Percentiles rank a stretch among this genome's conserved stretches.
Conservation (phyloP, 2,329 filamentous ascomycete species). For the Daldinia sp. region DNA sequence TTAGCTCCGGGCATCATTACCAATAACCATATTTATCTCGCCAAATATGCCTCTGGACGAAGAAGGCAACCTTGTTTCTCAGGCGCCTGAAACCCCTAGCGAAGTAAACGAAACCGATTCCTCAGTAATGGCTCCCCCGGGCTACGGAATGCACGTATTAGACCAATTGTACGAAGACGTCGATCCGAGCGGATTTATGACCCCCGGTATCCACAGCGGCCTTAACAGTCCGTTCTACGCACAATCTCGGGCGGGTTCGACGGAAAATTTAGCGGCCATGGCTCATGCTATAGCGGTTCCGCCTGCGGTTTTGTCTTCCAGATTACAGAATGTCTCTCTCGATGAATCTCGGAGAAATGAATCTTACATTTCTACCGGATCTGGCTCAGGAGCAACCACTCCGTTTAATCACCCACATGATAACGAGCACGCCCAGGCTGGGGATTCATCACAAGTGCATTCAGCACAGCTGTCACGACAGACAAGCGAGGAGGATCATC, state of each 20-base stretch:
- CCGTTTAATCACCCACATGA: constrained; percentile 52
- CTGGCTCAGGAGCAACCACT: constrained; percentile 54
- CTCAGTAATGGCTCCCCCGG: constrained; percentile 80
- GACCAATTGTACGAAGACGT: constrained; percentile 92
- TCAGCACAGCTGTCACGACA: constrained; percentile 61
- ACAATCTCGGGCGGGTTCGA: constrained; percentile 77
- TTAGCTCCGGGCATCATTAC: constrained; percentile 85
- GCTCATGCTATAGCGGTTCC: constrained; percentile 55
- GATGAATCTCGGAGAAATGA: constrained; percentile 56
- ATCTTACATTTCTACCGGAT: constrained; percentile 56
- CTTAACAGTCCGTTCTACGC: constrained; percentile 81
- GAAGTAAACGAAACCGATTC: constrained; percentile 58
- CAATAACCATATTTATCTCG: constrained; percentile 93
- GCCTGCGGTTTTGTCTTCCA: constrained; percentile 68
- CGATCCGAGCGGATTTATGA: constrained; percentile 79
- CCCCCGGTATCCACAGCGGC: constrained; percentile 70
- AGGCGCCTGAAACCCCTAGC: constrained; percentile 60
- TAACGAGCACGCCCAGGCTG: constrained; percentile 46
- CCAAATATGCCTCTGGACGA: constrained; percentile 91
- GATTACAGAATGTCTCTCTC: constrained; percentile 73
- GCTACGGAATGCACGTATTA: constrained; percentile 88
- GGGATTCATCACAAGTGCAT: constrained; percentile 52
- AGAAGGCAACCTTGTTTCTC: constrained; percentile 78
- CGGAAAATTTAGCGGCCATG: constrained; percentile 77
- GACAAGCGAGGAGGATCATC: constrained; percentile 59